A percentile compares a stretch with the other conserved stretches of the same genome.
These are phyloP conservation scores for Aspergillaceae sp. DNA, from an alignment of 2,329 filamentous ascomycete genomes.

Conservation along the genomic window DNA sequence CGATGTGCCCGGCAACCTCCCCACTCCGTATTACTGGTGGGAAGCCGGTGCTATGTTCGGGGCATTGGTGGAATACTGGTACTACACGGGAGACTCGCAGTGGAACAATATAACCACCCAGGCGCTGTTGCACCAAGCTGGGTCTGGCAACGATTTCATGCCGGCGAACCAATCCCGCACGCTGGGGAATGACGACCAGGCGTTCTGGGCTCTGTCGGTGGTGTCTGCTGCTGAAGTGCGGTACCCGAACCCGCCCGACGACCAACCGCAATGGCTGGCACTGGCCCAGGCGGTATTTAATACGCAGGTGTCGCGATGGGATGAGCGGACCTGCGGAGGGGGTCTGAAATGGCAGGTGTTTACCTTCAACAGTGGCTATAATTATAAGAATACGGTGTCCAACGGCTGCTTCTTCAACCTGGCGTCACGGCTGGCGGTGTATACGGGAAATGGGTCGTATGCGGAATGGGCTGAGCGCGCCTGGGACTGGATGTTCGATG, in stretches of 20 bases:
- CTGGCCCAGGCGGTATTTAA: conserved; percentile 70
- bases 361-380: conserved; percentile 8
- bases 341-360: conserved; percentile 43
- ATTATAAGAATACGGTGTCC: conserved; percentile 7
- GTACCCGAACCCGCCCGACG: conserved; percentile 57
- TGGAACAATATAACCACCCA: conserved; percentile 41
- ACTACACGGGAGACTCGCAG: conserved; percentile 20
- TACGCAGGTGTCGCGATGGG: conserved; percentile 62
- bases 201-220: conserved; percentile 70
- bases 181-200: conserved; percentile 46
- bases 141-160: conserved; percentile 65
- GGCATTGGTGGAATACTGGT: conserved; percentile 23
- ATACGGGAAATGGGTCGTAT: conserved; percentile 9
- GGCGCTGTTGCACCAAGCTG: conserved; percentile 63
- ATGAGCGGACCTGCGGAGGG: conserved; percentile 55
- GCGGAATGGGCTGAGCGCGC: conserved; percentile 57
- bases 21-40: conserved; percentile 34
- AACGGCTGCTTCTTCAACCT: conserved; percentile 12
- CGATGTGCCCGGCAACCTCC: conserved; percentile 39
- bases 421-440: conserved; percentile 8
- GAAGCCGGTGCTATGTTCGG: conserved; percentile 26
- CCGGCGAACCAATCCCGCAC: conserved; percentile 43
- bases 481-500: conserved; percentile 44
- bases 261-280: conserved; percentile 61
- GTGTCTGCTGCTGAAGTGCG: conserved; percentile 67